Evolutionary conservation across 2,329 filamentous ascomycete species (phyloP), one percentile per base, ranked within the genome.

Genomic region (Xylariaceae sp.): DNA sequence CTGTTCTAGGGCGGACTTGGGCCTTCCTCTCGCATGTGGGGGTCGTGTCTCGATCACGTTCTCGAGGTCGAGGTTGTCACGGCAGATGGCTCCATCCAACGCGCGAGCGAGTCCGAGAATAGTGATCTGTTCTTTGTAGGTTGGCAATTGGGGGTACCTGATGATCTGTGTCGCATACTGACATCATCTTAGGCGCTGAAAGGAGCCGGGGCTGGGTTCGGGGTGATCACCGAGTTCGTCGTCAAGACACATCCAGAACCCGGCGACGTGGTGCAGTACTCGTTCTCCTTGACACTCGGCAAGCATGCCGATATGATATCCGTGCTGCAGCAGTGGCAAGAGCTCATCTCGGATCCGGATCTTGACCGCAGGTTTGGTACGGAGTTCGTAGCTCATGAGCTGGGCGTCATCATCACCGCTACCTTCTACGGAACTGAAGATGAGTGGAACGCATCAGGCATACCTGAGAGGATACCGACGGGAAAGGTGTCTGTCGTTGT

Each of bases 1-100:
- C n/a, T n/a, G n/a, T n/a, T n/a, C n/a, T n/a, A 79, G 71, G 78
- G 78, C 34, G 78, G 78, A 2, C 67, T 79, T 4, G 78, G 78
- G 0, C 72, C 74, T n/a, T 69, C 71, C 47, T 79, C 76, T 4
- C 67, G 78, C 16, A 77, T 78, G 69, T 81, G 77, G 76, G 78
- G 78, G 37, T 66, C 67, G 2, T 66, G 69, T 8, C 64, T 81
- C 2, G 78, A 81, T 51, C 74, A 78, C 28, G 62, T 81, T 19
- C 42, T 76, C 33, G 72, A 72, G 49, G 70, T 74, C 13, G 70
- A 78, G 55, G 74, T 79, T 3, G 77, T 80, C 3, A 77, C 74
- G 4, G 71, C 76, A 3, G 66, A 78, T 45, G 78, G 77, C n/a
- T 61, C 60, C 9, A 66, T 80, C 29, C 55, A 67, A 28, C 66